Conservation (phyloP, 441 rosid species). For the Aleurites moluccanus region DNA sequence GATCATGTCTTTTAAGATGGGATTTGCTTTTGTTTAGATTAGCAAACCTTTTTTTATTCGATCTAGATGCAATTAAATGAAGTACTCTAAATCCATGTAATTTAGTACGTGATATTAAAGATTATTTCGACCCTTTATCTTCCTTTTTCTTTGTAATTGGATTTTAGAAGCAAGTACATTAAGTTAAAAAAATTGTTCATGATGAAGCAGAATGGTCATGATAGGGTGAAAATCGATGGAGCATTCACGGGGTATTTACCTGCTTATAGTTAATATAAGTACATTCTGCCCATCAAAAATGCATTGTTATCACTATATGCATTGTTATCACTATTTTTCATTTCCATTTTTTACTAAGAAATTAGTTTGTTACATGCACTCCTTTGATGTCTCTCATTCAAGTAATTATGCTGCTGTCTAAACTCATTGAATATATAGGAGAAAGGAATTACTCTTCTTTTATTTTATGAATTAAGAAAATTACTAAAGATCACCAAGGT, state of each 20-base stretch:
- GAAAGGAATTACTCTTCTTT: too few relatives aligned
- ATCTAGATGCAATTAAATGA: slow-evolving; percentile 2
- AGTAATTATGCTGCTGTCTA: neutral
- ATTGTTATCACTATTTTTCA: neutral
- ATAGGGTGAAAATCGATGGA: neutral
- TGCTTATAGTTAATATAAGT: neutral
- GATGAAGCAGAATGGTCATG: neutral
- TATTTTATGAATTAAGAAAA: too few relatives aligned
- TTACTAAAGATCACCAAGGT: too few relatives aligned
- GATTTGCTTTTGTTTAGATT: neutral
- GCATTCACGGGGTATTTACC: neutral
- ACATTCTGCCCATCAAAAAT: neutral
- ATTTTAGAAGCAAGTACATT: neutral
- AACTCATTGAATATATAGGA: neutral
- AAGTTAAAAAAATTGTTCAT: neutral
- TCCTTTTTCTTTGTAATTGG: neutral
- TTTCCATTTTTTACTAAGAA: neutral
- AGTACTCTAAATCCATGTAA: neutral
- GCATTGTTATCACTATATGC: too few relatives aligned
- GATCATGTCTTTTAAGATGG: neutral
- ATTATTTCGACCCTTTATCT: neutral
- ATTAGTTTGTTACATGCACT: neutral
- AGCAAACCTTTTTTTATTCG: neutral
- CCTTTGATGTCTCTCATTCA: neutral
- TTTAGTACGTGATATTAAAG: neutral